Percentiles rank a stretch among this genome's conserved stretches.
These are phyloP conservation scores for Yamadazyma sp. DNA, from an alignment of 805 yeast genomes.

Conservation along the genomic window DNA sequence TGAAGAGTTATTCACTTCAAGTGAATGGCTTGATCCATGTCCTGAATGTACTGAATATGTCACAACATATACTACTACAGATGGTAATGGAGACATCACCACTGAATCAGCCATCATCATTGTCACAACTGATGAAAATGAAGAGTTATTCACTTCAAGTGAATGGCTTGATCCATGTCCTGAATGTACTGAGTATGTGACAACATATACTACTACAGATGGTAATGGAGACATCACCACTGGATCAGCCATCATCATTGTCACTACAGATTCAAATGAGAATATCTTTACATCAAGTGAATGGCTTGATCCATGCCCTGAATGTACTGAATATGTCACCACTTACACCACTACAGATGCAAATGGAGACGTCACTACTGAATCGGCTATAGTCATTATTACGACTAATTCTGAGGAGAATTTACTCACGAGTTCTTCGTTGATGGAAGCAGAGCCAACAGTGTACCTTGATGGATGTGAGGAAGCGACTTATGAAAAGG, in stretches of 20 bases:
- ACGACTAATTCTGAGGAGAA: slow-evolving; percentile 11
- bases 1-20: slow-evolving; percentile 10
- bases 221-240: background rate
- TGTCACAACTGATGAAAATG: slow-evolving; percentile 10
- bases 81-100: slow-evolving; percentile 4
- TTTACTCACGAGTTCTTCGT: slow-evolving; percentile 11
- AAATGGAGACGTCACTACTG: slow-evolving; percentile 9
- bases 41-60: slow-evolving; percentile 10
- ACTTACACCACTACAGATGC: slow-evolving; percentile 11
- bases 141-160: slow-evolving; percentile 11
- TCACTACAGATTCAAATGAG: slow-evolving; percentile 30
- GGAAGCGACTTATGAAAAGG: too few species aligned
- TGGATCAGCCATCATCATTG: slow-evolving; percentile 19
- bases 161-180: slow-evolving; percentile 6
- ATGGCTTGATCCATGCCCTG: slow-evolving; percentile 1
- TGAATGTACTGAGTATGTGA: slow-evolving; percentile 1
- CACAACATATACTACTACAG: slow-evolving; percentile 14
- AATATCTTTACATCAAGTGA: background rate
- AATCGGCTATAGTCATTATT: slow-evolving; percentile 12
- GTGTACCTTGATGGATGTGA: too few species aligned
- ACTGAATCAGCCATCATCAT: slow-evolving; percentile 13
- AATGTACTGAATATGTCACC: slow-evolving; percentile 10
- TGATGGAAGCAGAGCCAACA: slow-evolving; percentile 7
- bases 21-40: slow-evolving; percentile 8
- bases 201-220: background rate